Base-by-base conservation (phyloP, 371 early-diverging fungal genomes). In the Capniomyces stellatus region DNA sequence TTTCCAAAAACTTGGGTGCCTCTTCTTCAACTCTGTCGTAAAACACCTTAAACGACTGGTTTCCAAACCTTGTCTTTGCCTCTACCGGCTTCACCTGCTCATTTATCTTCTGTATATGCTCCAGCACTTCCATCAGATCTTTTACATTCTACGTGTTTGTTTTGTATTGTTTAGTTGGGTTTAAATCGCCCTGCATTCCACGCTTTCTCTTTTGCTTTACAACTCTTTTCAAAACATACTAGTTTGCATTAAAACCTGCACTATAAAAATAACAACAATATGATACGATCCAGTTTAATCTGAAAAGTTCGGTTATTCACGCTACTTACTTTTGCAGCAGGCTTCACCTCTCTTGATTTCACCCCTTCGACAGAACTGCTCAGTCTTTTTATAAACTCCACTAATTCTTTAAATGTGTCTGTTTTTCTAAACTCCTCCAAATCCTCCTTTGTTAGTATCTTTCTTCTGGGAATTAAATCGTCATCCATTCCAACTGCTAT, bases 1-100 rank as follows among this genome's bases (percentile, higher is more conserved):
- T 43, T 3, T 47, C 42, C 13, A 62, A 58, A 64, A 58, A 67
- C 12, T 6, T 28, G 2, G 70, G 66, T 66, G 83, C 78, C 54
- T 75, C 53, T 43, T 69, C 60, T 31, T 59, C 56, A 6, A 85
- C 70, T 53, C 69, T 73, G 56, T 84, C 81, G 61, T 81, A 79
- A 68, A 86, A 92, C 29, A 72, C 75, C 28, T 81, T 76, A 68
- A 93, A 94, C 2, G 93, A 83, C 21, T 83, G 86, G 71, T 92
- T 94, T 30, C 93, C 93, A 56, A 92, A 94, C 2, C 93, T 79
- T 54, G 79, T 79, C 57, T 81, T 78, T 25, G 83, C 78, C 54
- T 81, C 77, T 3, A 80, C 74, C 12, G 92, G 87, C 39, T 83
- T 83, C 3, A 84, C 82, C 15, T 79, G 78, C 35, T 74, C 70